phyloP scores from a whole-genome alignment of 768 basidiomycete genomes.

The Ramaria rubella region DNA sequence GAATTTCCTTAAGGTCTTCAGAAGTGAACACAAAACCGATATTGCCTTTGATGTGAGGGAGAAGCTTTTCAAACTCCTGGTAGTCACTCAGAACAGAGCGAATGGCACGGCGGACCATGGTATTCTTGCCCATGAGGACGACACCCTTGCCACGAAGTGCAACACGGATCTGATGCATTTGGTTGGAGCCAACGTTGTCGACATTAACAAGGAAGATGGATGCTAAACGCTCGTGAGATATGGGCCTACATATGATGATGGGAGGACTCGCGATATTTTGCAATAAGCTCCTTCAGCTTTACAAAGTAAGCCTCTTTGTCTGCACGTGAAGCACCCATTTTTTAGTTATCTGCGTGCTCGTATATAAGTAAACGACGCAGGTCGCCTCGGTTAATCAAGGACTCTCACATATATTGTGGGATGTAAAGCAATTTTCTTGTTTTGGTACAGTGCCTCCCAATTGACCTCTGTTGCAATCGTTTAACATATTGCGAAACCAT shows the following conservation, averaged over 20 bases:
- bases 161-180: constrained; percentile 97
- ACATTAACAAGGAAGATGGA: constrained; percentile 99
- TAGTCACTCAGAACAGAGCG: constrained; percentile 82
- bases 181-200: constrained; percentile 99
- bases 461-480: constrained; percentile 62
- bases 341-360: constrained; percentile 19
- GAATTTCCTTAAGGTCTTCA: constrained; percentile 88
- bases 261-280: constrained; percentile 72
- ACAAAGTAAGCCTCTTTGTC: constrained; percentile 88
- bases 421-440: constrained; percentile 13
- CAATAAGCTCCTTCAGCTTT: constrained; percentile 90
- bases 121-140: constrained; percentile 99
- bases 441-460: constrained; percentile 70
- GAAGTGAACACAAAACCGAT: constrained; percentile 98
- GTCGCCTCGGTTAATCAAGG: background rate
- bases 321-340: constrained; percentile 88
- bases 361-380: constrained; percentile 1
- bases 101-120: constrained; percentile 98
- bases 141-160: constrained; percentile 94
- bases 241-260: background rate
- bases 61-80: constrained; percentile 94
- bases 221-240: constrained; percentile 42
- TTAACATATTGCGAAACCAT: background rate
- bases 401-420: constrained; percentile 11
- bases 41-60: constrained; percentile 94